Conservation (phyloP, 305 asterid genomes). For the Fraxinus sp. region DNA sequence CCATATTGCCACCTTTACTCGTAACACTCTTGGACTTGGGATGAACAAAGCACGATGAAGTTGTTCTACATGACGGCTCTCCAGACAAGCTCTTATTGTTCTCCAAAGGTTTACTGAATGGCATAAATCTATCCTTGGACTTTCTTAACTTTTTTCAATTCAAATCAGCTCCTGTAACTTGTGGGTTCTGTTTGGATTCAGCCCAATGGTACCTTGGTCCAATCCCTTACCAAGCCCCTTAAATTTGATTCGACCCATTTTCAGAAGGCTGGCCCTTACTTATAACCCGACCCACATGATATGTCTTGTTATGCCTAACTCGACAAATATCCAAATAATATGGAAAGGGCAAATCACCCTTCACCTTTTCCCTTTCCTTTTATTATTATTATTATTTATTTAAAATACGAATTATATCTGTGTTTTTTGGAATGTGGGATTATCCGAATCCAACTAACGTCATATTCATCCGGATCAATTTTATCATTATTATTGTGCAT, state of each 20-base stretch:
- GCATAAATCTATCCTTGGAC: neutral
- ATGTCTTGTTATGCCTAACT: neutral
- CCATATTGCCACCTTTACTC: neutral
- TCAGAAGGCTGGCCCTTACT: neutral
- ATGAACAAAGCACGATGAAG: neutral
- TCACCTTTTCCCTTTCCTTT: neutral
- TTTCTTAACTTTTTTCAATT: no score
- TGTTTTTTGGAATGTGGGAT: neutral
- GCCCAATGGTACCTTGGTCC: neutral
- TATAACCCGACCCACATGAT: neutral
- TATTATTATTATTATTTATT: neutral
- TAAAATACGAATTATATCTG: neutral
- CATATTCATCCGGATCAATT: neutral
- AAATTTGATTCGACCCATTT: neutral
- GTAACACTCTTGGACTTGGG: neutral
- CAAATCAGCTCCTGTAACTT: neutral
- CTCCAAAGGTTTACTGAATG: neutral
- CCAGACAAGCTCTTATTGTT: neutral
- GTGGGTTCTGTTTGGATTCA: neutral
- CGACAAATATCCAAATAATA: neutral
- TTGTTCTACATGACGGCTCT: neutral
- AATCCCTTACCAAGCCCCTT: neutral
- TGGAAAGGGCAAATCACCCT: neutral
- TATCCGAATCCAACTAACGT: neutral
- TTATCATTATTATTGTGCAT: neutral